These are phyloP conservation scores for Pseudopyrenochaeta lycopersici DNA, from an alignment of 2,329 filamentous ascomycete genomes.

Conservation along the genomic window DNA sequence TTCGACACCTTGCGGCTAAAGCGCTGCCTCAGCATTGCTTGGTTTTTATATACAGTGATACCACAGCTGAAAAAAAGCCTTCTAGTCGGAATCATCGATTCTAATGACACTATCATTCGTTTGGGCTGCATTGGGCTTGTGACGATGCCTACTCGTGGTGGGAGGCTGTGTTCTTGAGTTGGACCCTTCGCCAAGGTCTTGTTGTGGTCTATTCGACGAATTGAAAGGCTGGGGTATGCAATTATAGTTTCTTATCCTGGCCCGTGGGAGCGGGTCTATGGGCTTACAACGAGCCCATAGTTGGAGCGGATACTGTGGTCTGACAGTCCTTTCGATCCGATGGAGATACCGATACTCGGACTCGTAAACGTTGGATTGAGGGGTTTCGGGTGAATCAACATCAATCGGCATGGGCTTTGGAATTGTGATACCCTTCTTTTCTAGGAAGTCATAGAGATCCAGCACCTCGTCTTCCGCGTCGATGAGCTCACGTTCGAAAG, in stretches of 20 bases:
- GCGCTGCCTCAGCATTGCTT: too few species aligned
- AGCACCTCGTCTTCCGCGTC: constrained; percentile 21
- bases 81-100: too few species aligned
- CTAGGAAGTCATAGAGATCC: constrained; percentile 15
- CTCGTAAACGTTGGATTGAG: neutral
- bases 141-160: too few species aligned
- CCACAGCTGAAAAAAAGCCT: too few species aligned
- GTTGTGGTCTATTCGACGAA: neutral
- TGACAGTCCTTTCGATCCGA: neutral
- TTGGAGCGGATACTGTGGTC: neutral
- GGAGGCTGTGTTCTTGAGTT: too few species aligned
- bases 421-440: constrained; percentile 8
- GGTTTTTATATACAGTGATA: too few species aligned
- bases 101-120: too few species aligned
- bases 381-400: neutral
- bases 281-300: neutral
- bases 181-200: neutral
- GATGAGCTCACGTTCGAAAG: constrained; percentile 27
- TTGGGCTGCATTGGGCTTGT: too few species aligned
- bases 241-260: neutral
- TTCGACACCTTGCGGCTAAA: too few species aligned
- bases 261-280: neutral
- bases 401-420: neutral
- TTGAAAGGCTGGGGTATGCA: neutral
- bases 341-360: neutral